Evolutionary conservation across 1,284 basidiomycete species (phyloP), one percentile per base, ranked within the genome.

Genomic region (Melanopsichium pennsylvanicum): DNA sequence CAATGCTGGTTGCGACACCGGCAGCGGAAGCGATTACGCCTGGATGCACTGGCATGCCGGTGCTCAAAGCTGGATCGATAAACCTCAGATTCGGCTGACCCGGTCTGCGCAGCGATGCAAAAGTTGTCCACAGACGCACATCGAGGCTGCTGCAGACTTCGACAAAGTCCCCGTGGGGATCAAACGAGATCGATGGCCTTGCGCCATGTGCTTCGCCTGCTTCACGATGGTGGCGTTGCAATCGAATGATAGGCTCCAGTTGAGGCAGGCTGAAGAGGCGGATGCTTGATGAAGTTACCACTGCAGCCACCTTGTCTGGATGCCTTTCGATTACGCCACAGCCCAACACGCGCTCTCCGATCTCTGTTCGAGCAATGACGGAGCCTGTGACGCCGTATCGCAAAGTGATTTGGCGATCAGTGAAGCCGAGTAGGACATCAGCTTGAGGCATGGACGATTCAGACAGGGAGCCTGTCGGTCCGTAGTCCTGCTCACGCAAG

Each of bases 71-170:
- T 16, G 45, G 59, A 23, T 66, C 45, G 39, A 37, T 70, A 2
- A 78, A 50, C 12, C 58, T 67, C 34, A 76, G 45, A n/a, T 43
- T 52, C 12, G 76, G 76, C 40, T 52, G 49, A 18, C 72, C 70
- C 9, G 71, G 67, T 23, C 77, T 56, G 9, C 67, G 69, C 26
- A 66, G 49, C 13, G 67, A 58, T 1, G 59, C 75, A 50, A 78
- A 73, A 23, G 63, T 56, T 10, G 76, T 72, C 76, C 76, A 80
- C 6, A 79, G 34, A 5, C 74, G 67, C 32, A 76, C 67, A 47
- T 80, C 76, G 6, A 75, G 59, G 35, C 69, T 73, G 49, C 70
- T 66, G 38, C 48, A 57, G 5, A 74, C 49, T 58, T 80, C 76
- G 34, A 78, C 34, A 43, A 78, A 73, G 55, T 76, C 73, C 36